A percentile compares a stretch with the other conserved stretches of the same genome.
Evolutionary conservation across 2,329 filamentous ascomycete genomes (phyloP).

Genomic region (Fusarium sp.): DNA sequence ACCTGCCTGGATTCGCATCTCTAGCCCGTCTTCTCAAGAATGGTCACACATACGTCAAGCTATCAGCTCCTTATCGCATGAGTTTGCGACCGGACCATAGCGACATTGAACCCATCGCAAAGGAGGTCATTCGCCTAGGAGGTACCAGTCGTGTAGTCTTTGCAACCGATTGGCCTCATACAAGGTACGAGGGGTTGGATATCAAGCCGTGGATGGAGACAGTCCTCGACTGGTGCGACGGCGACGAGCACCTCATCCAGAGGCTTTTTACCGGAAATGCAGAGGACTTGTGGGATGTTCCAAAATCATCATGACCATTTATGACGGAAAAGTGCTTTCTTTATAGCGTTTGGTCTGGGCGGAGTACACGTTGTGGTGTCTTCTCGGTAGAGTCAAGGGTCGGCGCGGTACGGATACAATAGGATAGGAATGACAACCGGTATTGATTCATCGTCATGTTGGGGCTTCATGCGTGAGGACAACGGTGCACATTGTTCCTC

Average conservation of each 20-base stretch:
- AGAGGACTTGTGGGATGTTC: constrained; percentile 59
- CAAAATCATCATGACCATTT: neutral
- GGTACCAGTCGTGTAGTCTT: constrained; percentile 62
- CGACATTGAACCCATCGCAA: constrained; percentile 61
- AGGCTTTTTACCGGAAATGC: constrained; percentile 68
- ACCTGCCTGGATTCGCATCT: constrained; percentile 49
- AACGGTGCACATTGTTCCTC: neutral
- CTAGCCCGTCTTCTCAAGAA: constrained; percentile 58
- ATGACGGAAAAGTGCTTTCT: neutral
- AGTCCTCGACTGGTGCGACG: constrained; percentile 65
- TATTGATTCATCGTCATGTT: neutral
- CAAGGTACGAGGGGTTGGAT: constrained; percentile 68
- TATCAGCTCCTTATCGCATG: constrained; percentile 70
- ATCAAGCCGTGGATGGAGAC: constrained; percentile 59
- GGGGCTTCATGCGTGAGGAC: neutral
- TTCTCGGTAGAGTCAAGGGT: neutral
- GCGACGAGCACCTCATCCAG: constrained; percentile 57
- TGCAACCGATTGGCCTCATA: constrained; percentile 75
- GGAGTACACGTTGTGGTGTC: neutral
- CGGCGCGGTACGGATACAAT: neutral
- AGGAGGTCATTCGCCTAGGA: constrained; percentile 60
- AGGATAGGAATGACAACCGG: neutral
- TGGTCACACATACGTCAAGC: constrained; percentile 66
- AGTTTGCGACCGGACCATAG: constrained; percentile 57
- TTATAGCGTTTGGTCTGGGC: neutral